Evolutionary conservation across 805 yeast genomes (phyloP), one percentile per base, ranked within the genome.

Genomic region (Starmera dryadoides): DNA sequence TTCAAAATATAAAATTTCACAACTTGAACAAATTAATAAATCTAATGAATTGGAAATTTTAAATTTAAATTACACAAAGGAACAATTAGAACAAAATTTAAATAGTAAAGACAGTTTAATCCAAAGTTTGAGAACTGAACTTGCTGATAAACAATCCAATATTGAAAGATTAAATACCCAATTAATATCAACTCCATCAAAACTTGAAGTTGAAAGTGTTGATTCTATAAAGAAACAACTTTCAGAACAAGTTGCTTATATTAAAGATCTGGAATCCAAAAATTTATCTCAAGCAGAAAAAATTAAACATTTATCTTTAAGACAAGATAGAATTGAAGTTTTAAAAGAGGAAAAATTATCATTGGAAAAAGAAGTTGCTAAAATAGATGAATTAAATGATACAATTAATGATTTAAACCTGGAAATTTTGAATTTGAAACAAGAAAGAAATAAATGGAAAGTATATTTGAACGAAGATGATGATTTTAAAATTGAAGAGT

Each of bases 281-380:
- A 73, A 75, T 43, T 60, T 77, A 37, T 61, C 68, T 7, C 77
- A 81, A 50, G 61, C 75, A 18, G 72, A 68, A 42, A 70, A 75
- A 30, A 66, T 81, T 41, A 69, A 69, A 44, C 61, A 64, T 9
- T 60, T 77, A 19, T 73, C 73, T 44, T 58, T 72, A 43, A 66
- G 67, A 42, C 63, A 74, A 43, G 56, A 59, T 22, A 68, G 73
- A 20, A 55, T 59, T 6, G 82, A 76, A 47, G 50, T 81, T 9
- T 58, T 81, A 26, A 74, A 70, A 46, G 81, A 75, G 44, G 82
- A 81, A 43, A 78, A 75, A 39, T 44, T 52, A 0, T 48, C 69
- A 0, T 53, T 80, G 26, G 52, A 57, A 18, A 56, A 62, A 16
- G 69, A 69, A 42, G 34, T 78, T 16, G 41, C 49, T 3, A 46